Evolutionary conservation across 768 basidiomycete genomes (phyloP).

Genomic region (Butyriboletus loyo): DNA sequence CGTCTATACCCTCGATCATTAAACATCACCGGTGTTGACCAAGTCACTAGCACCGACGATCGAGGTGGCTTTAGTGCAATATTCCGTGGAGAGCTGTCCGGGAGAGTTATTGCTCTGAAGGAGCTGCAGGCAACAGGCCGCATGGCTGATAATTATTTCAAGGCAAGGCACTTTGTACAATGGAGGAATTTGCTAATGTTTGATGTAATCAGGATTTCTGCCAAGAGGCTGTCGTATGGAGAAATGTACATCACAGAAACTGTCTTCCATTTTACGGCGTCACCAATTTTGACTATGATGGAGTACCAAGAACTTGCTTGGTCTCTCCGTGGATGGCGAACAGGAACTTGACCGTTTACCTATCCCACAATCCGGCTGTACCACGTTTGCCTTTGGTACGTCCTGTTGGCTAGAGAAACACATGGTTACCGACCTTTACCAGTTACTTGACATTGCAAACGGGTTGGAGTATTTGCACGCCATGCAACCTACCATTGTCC

Average conservation of each 20-base stretch:
- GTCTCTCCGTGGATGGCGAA: slow-evolving; percentile 29
- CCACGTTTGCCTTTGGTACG: slow-evolving; percentile 34
- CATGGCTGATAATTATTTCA: slow-evolving; percentile 23
- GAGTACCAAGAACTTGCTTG: slow-evolving; percentile 14
- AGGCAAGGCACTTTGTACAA: slow-evolving; percentile 15
- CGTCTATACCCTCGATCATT: slow-evolving; percentile 28
- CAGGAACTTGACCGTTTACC: slow-evolving; percentile 31
- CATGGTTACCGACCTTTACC: neutral
- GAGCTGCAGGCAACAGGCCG: slow-evolving; percentile 21
- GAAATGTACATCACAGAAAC: slow-evolving; percentile 27
- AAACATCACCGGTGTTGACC: slow-evolving; percentile 16
- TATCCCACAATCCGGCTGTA: slow-evolving; percentile 25
- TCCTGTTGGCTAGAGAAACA: neutral
- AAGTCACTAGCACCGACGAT: slow-evolving; percentile 9
- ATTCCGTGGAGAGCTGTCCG: slow-evolving; percentile 26
- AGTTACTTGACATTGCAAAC: slow-evolving; percentile 38
- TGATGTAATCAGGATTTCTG: slow-evolving; percentile 23
- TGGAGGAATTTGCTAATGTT: neutral
- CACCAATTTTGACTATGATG: slow-evolving; percentile 7
- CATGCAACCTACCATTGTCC: slow-evolving; percentile 37
- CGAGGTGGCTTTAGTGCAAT: slow-evolving; percentile 34
- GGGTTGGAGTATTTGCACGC: slow-evolving; percentile 40
- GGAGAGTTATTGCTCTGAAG: slow-evolving; percentile 32
- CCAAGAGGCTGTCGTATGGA: slow-evolving; percentile 31
- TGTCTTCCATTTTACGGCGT: slow-evolving; percentile 33